Evolutionary conservation across 805 yeast species (phyloP).

Genomic region (Kuraishia floccosa): DNA sequence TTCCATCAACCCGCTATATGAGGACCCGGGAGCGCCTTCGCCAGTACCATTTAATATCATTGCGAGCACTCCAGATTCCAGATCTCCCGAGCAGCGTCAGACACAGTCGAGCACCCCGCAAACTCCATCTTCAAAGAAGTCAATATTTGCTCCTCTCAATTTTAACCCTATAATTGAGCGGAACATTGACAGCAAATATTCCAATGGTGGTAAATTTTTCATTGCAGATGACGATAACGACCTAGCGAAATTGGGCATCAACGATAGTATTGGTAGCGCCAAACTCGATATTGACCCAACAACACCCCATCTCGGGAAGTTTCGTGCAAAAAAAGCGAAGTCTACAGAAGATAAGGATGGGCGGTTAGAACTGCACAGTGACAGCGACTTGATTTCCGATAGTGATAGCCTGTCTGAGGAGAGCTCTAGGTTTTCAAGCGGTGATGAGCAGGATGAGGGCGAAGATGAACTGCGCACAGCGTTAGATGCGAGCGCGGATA

Average conservation of each 20-base stretch:
- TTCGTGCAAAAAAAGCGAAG: too few relatives aligned
- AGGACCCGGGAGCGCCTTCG: slow-evolving; percentile 78
- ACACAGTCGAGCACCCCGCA: slow-evolving; percentile 1
- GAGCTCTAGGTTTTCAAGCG: slow-evolving; percentile 1
- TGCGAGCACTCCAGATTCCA: too few relatives aligned
- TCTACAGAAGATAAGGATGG: too few relatives aligned
- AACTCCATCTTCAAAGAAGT: slow-evolving; percentile 17
- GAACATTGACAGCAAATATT: slow-evolving; percentile 77
- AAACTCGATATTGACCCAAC: too few relatives aligned
- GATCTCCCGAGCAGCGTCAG: slow-evolving; percentile 11
- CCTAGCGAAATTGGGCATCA: too few relatives aligned
- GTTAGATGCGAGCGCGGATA: too few relatives aligned
- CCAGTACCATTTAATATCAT: slow-evolving; percentile 47
- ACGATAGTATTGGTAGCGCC: too few relatives aligned
- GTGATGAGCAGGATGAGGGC: slow-evolving; percentile 2
- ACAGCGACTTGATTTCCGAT: slow-evolving; percentile 14
- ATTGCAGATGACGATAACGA: slow-evolving; percentile 20
- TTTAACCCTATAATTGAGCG: slow-evolving; percentile 73
- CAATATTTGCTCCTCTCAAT: slow-evolving; percentile 72
- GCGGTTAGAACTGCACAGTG: too few relatives aligned
- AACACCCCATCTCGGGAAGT: slow-evolving; percentile 4
- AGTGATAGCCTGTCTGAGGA: slow-evolving; percentile 18
- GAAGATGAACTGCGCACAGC: slow-evolving; percentile 6
- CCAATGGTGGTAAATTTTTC: slow-evolving; percentile 83
- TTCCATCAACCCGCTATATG: slow-evolving; percentile 35